These are phyloP conservation scores for Alternaria hordeiaustralica DNA, from an alignment of 2,329 filamentous ascomycete genomes.

Conservation along the genomic window DNA sequence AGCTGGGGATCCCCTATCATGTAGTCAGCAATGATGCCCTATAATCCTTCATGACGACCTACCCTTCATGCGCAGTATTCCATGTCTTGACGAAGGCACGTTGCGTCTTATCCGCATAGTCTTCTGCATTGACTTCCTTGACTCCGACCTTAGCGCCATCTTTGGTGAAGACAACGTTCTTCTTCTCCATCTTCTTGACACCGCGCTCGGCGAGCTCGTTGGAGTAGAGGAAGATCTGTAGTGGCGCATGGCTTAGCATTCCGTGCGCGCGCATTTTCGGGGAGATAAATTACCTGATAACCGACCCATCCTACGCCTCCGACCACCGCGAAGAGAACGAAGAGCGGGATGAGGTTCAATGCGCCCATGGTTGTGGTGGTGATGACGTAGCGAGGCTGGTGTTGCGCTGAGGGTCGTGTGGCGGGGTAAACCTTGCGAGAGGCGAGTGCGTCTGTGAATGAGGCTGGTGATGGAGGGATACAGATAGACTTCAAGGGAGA, in stretches of 20 bases:
- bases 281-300: slow-evolving; percentile 61
- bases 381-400: slow-evolving; percentile 15
- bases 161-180: slow-evolving; percentile 77
- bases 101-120: slow-evolving; percentile 77
- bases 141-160: slow-evolving; percentile 76
- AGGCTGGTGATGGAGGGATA: neutral
- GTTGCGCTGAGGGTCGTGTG: neutral
- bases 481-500: neutral
- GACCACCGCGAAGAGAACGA: slow-evolving; percentile 67
- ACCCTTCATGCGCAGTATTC: slow-evolving; percentile 48
- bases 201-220: slow-evolving; percentile 70
- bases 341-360: slow-evolving; percentile 67
- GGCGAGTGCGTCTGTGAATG: neutral
- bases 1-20: neutral
- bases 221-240: slow-evolving; percentile 68
- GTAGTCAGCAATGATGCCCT: neutral
- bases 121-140: slow-evolving; percentile 71
- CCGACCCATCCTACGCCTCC: slow-evolving; percentile 67
- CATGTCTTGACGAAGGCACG: slow-evolving; percentile 61
- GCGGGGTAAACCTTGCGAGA: slow-evolving; percentile 4
- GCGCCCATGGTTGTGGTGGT: slow-evolving; percentile 42
- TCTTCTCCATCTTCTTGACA: slow-evolving; percentile 73
- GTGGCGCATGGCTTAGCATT: slow-evolving; percentile 3
- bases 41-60: neutral
- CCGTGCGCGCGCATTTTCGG: neutral